A percentile compares a stretch with the other conserved stretches of the same genome.
These are phyloP conservation scores for Euclidium syriacum DNA, from an alignment of 345 rosid species.

Conservation along the genomic window DNA sequence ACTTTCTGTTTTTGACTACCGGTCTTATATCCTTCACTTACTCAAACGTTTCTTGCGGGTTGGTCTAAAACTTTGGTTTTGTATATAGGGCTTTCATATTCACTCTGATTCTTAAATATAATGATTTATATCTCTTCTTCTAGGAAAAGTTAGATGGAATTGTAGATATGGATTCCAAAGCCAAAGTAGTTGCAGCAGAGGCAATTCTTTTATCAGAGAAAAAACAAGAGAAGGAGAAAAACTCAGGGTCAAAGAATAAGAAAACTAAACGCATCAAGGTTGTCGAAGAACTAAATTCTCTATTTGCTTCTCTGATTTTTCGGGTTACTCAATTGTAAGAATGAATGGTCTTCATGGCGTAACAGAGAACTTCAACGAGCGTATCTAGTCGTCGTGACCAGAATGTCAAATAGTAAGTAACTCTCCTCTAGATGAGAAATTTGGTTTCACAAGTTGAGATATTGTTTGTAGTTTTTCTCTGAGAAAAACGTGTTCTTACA, in stretches of 20 bases:
- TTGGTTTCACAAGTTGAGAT: not conserved
- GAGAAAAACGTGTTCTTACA: not conserved
- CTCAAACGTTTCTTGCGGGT: not conserved
- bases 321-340: not conserved
- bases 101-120: not conserved
- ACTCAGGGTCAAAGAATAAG: not conserved
- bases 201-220: not conserved
- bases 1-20: constrained; percentile 14
- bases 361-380: not conserved
- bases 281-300: not conserved
- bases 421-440: not conserved
- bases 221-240: not conserved
- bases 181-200: not conserved
- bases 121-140: not conserved
- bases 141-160: not conserved
- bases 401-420: not conserved
- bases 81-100: not conserved
- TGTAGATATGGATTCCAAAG: not conserved
- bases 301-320: not conserved
- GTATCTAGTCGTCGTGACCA: not conserved
- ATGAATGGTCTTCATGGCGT: not conserved
- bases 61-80: not conserved
- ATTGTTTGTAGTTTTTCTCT: not conserved
- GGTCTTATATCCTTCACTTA: not conserved
- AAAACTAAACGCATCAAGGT: constrained; percentile 14